phyloP scores from a whole-genome alignment of 2,329 filamentous ascomycete species.

The Colletotrichum graminicola region DNA sequence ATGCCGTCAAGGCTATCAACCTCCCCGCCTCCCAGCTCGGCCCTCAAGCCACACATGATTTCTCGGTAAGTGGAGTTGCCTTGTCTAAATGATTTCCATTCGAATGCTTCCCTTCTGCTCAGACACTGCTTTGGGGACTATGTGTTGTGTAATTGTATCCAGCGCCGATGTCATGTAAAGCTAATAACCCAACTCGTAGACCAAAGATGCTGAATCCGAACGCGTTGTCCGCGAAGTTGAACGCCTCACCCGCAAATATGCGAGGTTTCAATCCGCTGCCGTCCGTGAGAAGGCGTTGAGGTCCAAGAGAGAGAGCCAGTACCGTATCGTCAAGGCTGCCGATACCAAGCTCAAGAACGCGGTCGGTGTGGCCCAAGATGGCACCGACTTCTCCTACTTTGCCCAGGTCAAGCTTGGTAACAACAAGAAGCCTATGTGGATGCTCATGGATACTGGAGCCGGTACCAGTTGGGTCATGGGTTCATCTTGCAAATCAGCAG shows the following conservation, averaged over 20 bases:
- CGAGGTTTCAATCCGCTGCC: slow-evolving; percentile 46
- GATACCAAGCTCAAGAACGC: slow-evolving; percentile 61
- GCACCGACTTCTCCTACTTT: slow-evolving; percentile 76
- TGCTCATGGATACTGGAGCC: slow-evolving; percentile 76
- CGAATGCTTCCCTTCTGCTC: neutral
- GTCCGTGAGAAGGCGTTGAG: slow-evolving; percentile 22
- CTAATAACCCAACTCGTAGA: slow-evolving; percentile 46
- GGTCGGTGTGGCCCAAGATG: slow-evolving; percentile 72
- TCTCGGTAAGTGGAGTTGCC: neutral
- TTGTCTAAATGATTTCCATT: neutral
- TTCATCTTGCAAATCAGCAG: slow-evolving; percentile 71
- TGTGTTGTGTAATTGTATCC: neutral
- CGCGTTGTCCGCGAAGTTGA: slow-evolving; percentile 54
- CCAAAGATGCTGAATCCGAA: slow-evolving; percentile 49
- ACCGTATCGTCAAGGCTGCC: slow-evolving; percentile 60
- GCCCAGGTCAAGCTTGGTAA: slow-evolving; percentile 69
- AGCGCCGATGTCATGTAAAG: neutral
- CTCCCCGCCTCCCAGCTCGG: slow-evolving; percentile 53
- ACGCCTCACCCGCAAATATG: slow-evolving; percentile 57
- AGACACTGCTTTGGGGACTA: neutral
- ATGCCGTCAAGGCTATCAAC: slow-evolving; percentile 40
- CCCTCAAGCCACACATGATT: slow-evolving; percentile 16
- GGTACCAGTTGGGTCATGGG: slow-evolving; percentile 89
- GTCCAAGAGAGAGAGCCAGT: slow-evolving; percentile 59
- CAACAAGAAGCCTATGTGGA: slow-evolving; percentile 64